Conservation (phyloP, 2,329 filamentous ascomycete genomes). For the Parastagonospora avenae region DNA sequence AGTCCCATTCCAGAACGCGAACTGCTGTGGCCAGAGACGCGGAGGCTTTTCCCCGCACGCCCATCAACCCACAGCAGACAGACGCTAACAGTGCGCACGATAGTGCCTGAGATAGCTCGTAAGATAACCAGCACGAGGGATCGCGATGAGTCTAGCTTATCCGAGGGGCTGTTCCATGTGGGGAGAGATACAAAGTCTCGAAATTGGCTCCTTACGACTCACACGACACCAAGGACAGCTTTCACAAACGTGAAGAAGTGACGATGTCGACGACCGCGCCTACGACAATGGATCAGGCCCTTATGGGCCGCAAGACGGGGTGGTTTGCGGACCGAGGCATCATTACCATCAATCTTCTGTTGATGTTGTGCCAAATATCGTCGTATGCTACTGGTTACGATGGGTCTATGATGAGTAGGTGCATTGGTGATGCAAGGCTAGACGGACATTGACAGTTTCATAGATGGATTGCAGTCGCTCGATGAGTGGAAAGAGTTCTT, state of each 20-base stretch:
- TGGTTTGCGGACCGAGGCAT: conserved; percentile 6
- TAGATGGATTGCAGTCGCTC: conserved; percentile 7
- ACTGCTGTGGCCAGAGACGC: not conserved
- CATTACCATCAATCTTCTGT: conserved; percentile 9
- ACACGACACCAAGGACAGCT: not conserved
- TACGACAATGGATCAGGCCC: conserved; percentile 5
- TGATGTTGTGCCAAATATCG: conserved; percentile 10
- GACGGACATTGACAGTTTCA: not conserved
- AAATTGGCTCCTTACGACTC: not conserved
- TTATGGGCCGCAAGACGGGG: conserved; percentile 3
- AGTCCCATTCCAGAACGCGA: not conserved
- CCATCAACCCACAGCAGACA: not conserved
- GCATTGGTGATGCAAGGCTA: not conserved
- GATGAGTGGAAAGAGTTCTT: conserved; percentile 10
- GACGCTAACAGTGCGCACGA: not conserved
- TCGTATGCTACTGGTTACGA: conserved; percentile 14
- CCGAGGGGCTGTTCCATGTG: not conserved
- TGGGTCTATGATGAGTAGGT: conserved; percentile 18
- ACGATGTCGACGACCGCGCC: conserved; percentile 1
- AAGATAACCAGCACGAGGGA: not conserved
- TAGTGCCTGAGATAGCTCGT: not conserved
- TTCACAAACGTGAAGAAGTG: not conserved
- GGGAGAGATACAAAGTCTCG: conserved; percentile 1
- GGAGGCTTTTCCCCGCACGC: not conserved
- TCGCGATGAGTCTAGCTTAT: not conserved